Percentiles rank a stretch among this genome's conserved stretches.
phyloP scores from a whole-genome alignment of 192 early-diverging fungal species.

The Gonapodya prolifera region DNA sequence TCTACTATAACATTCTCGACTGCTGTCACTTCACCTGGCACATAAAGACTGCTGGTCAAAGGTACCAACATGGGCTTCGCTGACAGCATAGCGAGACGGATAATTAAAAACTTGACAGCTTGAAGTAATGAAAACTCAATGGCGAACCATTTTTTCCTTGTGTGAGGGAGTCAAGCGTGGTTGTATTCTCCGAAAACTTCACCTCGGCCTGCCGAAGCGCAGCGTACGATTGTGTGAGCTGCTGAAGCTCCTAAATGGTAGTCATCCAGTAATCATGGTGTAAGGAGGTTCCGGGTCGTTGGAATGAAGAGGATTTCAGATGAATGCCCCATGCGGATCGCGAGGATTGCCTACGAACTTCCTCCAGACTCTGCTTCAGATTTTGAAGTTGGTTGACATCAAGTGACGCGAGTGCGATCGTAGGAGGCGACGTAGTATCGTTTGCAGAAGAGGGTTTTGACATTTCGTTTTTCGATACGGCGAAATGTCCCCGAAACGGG shows the following conservation, averaged over 20 bases:
- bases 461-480: too few species aligned
- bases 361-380: background rate
- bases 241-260: constrained; percentile 58
- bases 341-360: background rate
- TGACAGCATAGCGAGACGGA: background rate
- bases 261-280: background rate
- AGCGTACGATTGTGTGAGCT: constrained; percentile 69
- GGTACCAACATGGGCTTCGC: constrained; percentile 30
- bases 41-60: constrained; percentile 59
- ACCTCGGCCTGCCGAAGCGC: constrained; percentile 79
- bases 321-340: too few species aligned
- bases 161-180: constrained; percentile 50
- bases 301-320: background rate
- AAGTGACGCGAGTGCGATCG: background rate
- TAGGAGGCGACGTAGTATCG: background rate
- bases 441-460: background rate
- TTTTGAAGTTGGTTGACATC: background rate
- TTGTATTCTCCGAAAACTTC: constrained; percentile 73
- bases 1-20: constrained; percentile 83
- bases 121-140: background rate
- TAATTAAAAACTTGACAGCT: background rate
- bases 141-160: constrained; percentile 31
- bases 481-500: too few species aligned
- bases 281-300: background rate
- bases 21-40: constrained; percentile 74